These are phyloP conservation scores for Mycena chlorophos DNA, from an alignment of 768 basidiomycete genomes.

Conservation along the genomic window DNA sequence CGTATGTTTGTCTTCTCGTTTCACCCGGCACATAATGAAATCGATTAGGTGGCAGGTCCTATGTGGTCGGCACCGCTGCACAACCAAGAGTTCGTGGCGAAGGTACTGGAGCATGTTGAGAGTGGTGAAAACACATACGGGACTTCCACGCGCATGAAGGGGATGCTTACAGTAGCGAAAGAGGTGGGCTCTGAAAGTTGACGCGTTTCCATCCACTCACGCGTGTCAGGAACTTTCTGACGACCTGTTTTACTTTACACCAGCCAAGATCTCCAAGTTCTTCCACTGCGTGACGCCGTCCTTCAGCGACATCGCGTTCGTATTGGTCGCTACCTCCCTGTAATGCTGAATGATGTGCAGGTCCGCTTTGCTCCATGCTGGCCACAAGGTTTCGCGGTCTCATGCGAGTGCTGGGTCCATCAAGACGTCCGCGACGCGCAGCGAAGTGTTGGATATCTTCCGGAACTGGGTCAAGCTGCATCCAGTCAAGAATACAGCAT, in stretches of 20 bases:
- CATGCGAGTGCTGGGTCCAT: slow-evolving; percentile 88
- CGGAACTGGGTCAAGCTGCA: slow-evolving; percentile 81
- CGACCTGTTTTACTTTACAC: slow-evolving; percentile 85
- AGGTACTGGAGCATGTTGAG: slow-evolving; percentile 74
- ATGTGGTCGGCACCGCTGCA: slow-evolving; percentile 96
- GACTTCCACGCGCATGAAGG: slow-evolving; percentile 84
- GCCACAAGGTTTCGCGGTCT: slow-evolving; percentile 83
- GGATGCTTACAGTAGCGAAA: slow-evolving; percentile 90
- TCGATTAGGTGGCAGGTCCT: slow-evolving; percentile 65
- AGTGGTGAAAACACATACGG: slow-evolving; percentile 65
- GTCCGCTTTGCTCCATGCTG: slow-evolving; percentile 86
- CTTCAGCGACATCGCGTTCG: slow-evolving; percentile 68
- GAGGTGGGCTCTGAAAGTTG: slow-evolving; percentile 54
- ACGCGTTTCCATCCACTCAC: background rate
- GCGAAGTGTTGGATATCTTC: slow-evolving; percentile 77
- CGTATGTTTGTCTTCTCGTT: slow-evolving; percentile 45
- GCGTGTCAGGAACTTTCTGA: slow-evolving; percentile 60
- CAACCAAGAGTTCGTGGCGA: slow-evolving; percentile 67
- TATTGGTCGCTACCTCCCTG: slow-evolving; percentile 1
- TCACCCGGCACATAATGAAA: background rate
- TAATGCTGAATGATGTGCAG: slow-evolving; percentile 44
- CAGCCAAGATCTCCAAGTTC: slow-evolving; percentile 70
- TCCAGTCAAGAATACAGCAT: slow-evolving; percentile 84
- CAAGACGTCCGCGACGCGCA: slow-evolving; percentile 80
- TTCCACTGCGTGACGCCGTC: slow-evolving; percentile 84